Evolutionary conservation across 352 stramenopile species (phyloP), one percentile per base, ranked within the genome.

Genomic region (Globisporangium perplexum): DNA sequence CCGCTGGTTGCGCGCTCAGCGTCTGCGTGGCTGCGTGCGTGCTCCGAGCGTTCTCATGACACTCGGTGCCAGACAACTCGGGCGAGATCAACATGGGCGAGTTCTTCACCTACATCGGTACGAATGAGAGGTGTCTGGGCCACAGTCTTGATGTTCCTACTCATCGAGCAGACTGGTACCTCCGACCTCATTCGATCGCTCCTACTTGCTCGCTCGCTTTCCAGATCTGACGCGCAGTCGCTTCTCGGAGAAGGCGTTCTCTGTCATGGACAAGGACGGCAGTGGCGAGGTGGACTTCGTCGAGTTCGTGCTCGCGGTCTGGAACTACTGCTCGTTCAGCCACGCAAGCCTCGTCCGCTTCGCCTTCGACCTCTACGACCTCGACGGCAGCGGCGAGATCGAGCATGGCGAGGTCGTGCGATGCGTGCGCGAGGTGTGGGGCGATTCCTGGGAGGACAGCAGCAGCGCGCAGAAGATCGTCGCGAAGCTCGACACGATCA

Each of bases 251-350:
- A 90, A 90, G 47, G 76, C 76, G 4, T 90, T 90, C 56, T 60
- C 66, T 2, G 74, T 88, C 52, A 90, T 88, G 76, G 74, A 90
- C 56, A 69, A 62, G 26, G 78, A 90, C 53, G 65, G 70, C 23
- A 88, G 72, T 38, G 76, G 78, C 35, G 71, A 85, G 52, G 72
- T 89, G 26, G 73, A 89, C 61, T 89, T 86, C 46, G 61, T 87
- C 44, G 78, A 89, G 59, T 89, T 88, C 53, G 78, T 90, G 31
- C 50, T 88, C 50, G 68, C 74, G n/a, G 65, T 90, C 54, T 88
- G 76, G 78, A 86, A 90, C 61, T 88, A 88, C 49, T 90, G 78
- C 63, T 84, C 75, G n/a, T 88, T 88, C 56, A 84, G 59, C 36
- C 64, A 77, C 44, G 44, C 65, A 36, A 80, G 70, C 24, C 75